These are phyloP conservation scores for Ogataea zsoltii DNA, from an alignment of 805 yeast genomes.

Conservation along the genomic window DNA sequence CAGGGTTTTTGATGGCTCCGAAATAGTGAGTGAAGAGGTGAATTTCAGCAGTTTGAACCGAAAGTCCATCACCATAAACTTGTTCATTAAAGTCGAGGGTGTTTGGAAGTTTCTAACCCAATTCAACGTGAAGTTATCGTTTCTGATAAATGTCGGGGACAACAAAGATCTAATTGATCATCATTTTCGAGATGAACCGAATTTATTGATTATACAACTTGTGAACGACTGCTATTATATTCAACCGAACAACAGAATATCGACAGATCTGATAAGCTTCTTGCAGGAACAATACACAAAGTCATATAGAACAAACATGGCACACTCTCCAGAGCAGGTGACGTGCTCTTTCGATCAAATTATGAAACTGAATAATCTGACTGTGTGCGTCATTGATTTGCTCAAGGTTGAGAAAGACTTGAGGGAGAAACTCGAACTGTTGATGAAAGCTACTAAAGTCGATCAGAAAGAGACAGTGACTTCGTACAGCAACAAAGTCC, in stretches of 20 bases:
- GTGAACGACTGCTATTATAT: slow-evolving; percentile 36
- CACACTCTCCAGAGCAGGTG: slow-evolving; percentile 16
- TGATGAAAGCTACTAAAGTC: not conserved
- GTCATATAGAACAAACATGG: slow-evolving; percentile 4
- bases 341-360: slow-evolving; percentile 42
- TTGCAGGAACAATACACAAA: slow-evolving; percentile 11
- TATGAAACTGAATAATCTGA: slow-evolving; percentile 42
- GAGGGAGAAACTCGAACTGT: slow-evolving; percentile 6
- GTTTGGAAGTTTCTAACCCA: slow-evolving; percentile 30
- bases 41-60: slow-evolving; percentile 18
- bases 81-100: slow-evolving; percentile 17
- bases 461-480: not conserved
- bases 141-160: slow-evolving; percentile 35
- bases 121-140: slow-evolving; percentile 31
- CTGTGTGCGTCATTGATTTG: slow-evolving; percentile 38
- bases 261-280: slow-evolving; percentile 13
- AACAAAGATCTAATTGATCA: slow-evolving; percentile 22
- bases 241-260: slow-evolving; percentile 14
- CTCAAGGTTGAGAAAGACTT: slow-evolving; percentile 20
- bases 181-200: slow-evolving; percentile 21
- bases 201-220: slow-evolving; percentile 30
- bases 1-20: slow-evolving; percentile 30
- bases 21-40: slow-evolving; percentile 29
- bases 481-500: not conserved
- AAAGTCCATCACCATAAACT: slow-evolving; percentile 27